Base-by-base conservation (phyloP, 306 rosid species). In the Erythrophleum fordii region DNA sequence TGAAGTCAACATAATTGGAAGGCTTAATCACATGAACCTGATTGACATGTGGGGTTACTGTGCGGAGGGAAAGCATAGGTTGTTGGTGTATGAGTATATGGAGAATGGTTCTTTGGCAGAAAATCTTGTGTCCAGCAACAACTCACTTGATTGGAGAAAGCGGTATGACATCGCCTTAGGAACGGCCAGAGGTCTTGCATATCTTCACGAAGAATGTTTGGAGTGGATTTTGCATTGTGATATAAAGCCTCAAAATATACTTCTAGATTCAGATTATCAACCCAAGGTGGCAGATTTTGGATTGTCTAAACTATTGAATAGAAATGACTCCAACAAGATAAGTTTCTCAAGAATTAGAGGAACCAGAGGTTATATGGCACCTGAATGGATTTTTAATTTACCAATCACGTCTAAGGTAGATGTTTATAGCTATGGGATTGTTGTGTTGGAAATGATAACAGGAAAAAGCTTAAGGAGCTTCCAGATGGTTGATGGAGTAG, bases 291-390 rank as follows among this genome's bases (percentile, higher is more conserved):
- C 58, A 52, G 58, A 52, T 52, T 52, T 52, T n/a, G 58, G 58
- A 7, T 56, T 56, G 31, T 56, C 62, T 23, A 22, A 22, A 25
- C 62, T 23, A 8, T 31, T 56, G 5, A 22, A 56, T 14, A 75
- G 88, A 59, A 78, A 72, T 34, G 72, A 64, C n/a, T 62, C 26
- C 2, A 49, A 29, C n/a, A 70, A 83, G 45, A 35, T 76, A 8
- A 71, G 73, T 29, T 83, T 90, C 69, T 89, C 90, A 0, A 78
- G 69, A 58, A 87, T 85, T 13, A 67, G 92, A 83, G 90, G 90
- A 39, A 89, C 87, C 0, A 82, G 89, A 64, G 91, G 87, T 2
- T 85, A 85, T 22, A 85, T 88, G 82, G 89, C 91, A 25, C 91
- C 88, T 0, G 91, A 88, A 59, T 88, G 88, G 89, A 76, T 85